phyloP scores from a whole-genome alignment of 2,329 filamentous ascomycete genomes.

The Phyllachora maydis region DNA sequence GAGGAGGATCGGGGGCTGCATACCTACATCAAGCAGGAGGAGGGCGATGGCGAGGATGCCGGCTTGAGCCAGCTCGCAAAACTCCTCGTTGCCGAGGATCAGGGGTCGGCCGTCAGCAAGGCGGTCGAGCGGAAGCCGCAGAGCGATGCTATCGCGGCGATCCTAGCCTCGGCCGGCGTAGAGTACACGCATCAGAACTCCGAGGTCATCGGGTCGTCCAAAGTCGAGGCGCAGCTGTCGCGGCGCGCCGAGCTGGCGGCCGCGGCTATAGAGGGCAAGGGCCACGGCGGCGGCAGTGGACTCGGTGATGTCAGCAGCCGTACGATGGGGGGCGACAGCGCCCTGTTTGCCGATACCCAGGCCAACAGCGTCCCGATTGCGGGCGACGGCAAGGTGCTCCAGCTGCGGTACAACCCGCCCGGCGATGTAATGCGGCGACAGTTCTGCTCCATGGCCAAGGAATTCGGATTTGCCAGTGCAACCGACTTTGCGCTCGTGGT shows the following conservation, averaged over 20 bases:
- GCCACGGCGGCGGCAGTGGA: constrained; percentile 5
- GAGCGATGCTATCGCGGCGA: constrained; percentile 69
- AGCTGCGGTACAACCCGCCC: constrained; percentile 48
- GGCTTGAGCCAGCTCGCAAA: constrained; percentile 55
- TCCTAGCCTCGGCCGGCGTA: constrained; percentile 71
- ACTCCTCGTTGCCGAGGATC: constrained; percentile 27
- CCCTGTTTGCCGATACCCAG: constrained; percentile 35
- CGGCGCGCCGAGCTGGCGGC: constrained; percentile 47
- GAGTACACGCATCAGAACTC: constrained; percentile 94
- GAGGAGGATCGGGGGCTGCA: constrained; percentile 15
- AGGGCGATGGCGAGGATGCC: constrained; percentile 27
- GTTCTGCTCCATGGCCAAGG: constrained; percentile 75
- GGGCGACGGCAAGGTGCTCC: constrained; percentile 9
- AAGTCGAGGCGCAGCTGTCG: constrained; percentile 71
- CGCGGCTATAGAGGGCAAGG: constrained; percentile 17
- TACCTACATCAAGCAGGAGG: constrained; percentile 20
- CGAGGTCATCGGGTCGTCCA: constrained; percentile 83
- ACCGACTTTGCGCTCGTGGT: constrained; percentile 80
- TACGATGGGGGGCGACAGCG: constrained; percentile 17
- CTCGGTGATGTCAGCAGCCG: neutral
- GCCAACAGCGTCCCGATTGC: constrained; percentile 6
- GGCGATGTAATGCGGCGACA: constrained; percentile 56
- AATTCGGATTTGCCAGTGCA: constrained; percentile 54
- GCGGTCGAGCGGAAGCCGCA: constrained; percentile 18
- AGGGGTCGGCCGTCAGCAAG: constrained; percentile 12